Evolutionary conservation across 768 basidiomycete species (phyloP).

Genomic region (Kwoniella sp.): DNA sequence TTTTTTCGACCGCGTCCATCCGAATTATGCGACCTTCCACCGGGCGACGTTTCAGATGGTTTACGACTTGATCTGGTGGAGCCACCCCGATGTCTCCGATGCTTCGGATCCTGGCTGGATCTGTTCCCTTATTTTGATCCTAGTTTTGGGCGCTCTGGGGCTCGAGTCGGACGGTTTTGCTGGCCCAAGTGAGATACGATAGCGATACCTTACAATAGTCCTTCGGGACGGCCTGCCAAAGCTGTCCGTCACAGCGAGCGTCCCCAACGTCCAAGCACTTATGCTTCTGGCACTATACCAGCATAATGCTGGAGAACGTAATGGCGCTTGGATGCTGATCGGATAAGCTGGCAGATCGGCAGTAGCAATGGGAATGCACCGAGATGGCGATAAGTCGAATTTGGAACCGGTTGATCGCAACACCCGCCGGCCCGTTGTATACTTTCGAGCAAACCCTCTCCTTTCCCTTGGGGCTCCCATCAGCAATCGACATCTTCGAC

Average conservation of each 20-base stretch:
- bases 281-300: conserved; percentile 24
- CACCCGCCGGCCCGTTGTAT: conserved; percentile 16
- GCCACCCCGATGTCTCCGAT: not conserved
- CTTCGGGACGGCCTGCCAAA: conserved; percentile 19
- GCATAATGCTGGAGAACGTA: conserved; percentile 29
- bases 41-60: conserved; percentile 15
- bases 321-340: conserved; percentile 25
- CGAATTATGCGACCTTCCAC: conserved; percentile 21
- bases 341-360: conserved; percentile 24
- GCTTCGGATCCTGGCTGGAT: conserved; percentile 14
- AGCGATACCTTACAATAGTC: conserved; percentile 21
- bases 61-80: conserved; percentile 16
- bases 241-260: conserved; percentile 14
- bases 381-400: conserved; percentile 23
- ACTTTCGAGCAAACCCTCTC: conserved; percentile 22
- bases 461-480: conserved; percentile 20
- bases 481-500: conserved; percentile 13
- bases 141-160: conserved; percentile 18
- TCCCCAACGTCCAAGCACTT: conserved; percentile 27
- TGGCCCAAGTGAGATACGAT: conserved; percentile 10
- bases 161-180: conserved; percentile 1
- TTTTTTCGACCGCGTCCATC: conserved; percentile 26
- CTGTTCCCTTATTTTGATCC: conserved; percentile 15
- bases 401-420: conserved; percentile 26
- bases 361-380: conserved; percentile 24